Evolutionary conservation across 2,329 filamentous ascomycete genomes (phyloP), one percentile per base, ranked within the genome.

Genomic region (Zymoseptoria pseudotritici): DNA sequence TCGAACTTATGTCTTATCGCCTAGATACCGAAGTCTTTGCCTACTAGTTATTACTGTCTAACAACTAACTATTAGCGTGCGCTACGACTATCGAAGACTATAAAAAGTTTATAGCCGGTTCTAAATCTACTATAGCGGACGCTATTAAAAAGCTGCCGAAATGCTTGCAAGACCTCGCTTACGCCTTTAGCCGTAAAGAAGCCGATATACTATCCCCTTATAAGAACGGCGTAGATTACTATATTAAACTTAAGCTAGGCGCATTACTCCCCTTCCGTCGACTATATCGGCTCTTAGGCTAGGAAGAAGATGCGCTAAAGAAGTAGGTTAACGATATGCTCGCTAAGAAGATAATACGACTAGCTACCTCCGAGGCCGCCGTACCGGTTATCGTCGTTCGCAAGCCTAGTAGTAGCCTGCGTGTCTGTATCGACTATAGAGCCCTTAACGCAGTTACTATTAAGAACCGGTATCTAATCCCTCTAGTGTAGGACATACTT

Each of bases 401-500:
- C 8, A 59, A 59, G 29, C 57, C 24, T 6, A 21, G 53, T 2
- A 49, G 50, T 3, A 50, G 54, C 2, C 54, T 59, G 29, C 50
- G 50, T 20, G 8, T 56, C 6, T 56, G 20, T 24, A 49, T 56
- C 3, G 50, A 59, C n/a, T 59, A 59, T 22, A 9, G 50, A n/a
- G 49, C 19, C 2, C 26, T 59, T 17, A 59, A 59, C 19, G 50
- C 22, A 2, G 3, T 59, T 13, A 59, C 54, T 19, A 50, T 53
- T 22, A 59, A 59, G 58, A 54, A 51, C 26, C 21, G 58, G 4
- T 59, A 59, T 13, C 50, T 53, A 17, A 56, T 59, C 9, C 58
- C 49, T 1, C 26, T 56, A 9, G 53, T 59, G 7, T 20, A 49
- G 13, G 54, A 59, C 10, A 53, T 36, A 1, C 58, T 56, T n/a